A percentile compares a stretch with the other conserved stretches of the same genome.
These are phyloP conservation scores for Nakazawaea peltata DNA, from an alignment of 805 yeast genomes.

Conservation along the genomic window DNA sequence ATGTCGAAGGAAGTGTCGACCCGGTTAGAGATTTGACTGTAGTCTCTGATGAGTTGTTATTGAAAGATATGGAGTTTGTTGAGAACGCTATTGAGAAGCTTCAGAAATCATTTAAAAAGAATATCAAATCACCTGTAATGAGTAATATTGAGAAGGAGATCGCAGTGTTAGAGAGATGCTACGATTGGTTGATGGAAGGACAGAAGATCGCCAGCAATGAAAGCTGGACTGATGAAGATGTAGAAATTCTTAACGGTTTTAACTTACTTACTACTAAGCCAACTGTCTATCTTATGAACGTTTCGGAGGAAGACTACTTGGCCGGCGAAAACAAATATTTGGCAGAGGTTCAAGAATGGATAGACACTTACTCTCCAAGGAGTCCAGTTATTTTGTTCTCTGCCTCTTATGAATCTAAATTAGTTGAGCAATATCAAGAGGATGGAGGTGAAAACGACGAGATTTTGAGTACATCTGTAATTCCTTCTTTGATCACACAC, in stretches of 20 bases:
- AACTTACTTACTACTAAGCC: slow-evolving; percentile 92
- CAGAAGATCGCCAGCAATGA: slow-evolving; percentile 77
- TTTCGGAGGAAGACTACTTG: slow-evolving; percentile 81
- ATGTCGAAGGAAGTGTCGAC: slow-evolving; percentile 93
- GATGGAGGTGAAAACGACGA: no score
- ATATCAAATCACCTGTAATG: slow-evolving; percentile 63
- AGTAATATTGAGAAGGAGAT: slow-evolving; percentile 79
- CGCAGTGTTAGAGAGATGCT: slow-evolving; percentile 68
- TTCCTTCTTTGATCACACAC: slow-evolving; percentile 77
- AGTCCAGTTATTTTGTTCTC: slow-evolving; percentile 28
- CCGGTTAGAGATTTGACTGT: slow-evolving; percentile 93
- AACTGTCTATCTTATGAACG: slow-evolving; percentile 83
- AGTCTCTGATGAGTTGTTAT: slow-evolving; percentile 83
- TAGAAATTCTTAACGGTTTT: slow-evolving; percentile 82
- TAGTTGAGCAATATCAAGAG: slow-evolving; percentile 12
- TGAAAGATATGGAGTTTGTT: slow-evolving; percentile 93
- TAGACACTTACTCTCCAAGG: slow-evolving; percentile 79
- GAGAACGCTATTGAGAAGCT: slow-evolving; percentile 41
- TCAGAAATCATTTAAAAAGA: slow-evolving; percentile 68
- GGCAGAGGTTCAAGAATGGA: slow-evolving; percentile 82
- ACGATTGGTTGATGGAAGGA: slow-evolving; percentile 72
- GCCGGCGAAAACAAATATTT: slow-evolving; percentile 86
- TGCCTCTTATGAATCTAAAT: slow-evolving; percentile 22
- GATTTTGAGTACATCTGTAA: slow-evolving; percentile 65
- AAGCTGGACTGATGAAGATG: slow-evolving; percentile 85